phyloP scores from a whole-genome alignment of 306 rosid genomes.

The Mimosa bimucronata region DNA sequence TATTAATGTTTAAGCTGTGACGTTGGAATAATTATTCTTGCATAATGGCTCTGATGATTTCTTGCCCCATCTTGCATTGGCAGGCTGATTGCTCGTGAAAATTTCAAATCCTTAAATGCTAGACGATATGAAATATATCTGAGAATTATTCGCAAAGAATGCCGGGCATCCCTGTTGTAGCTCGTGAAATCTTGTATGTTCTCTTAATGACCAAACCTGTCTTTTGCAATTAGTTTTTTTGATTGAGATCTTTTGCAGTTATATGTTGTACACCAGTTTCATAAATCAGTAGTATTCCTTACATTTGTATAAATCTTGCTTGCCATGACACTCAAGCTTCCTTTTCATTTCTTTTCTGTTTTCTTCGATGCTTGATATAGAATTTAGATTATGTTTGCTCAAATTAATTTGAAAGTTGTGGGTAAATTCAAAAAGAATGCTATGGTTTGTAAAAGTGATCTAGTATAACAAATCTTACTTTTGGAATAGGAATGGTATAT shows the following conservation, averaged over 20 bases:
- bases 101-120: slow-evolving; percentile 19
- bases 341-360: background rate
- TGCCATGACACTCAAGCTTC: background rate
- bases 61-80: slow-evolving; percentile 19
- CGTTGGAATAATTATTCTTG: slow-evolving; percentile 4
- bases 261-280: background rate
- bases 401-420: background rate
- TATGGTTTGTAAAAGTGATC: background rate
- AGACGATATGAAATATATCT: slow-evolving; percentile 29
- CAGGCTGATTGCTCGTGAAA: slow-evolving; percentile 39
- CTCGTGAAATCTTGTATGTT: slow-evolving; percentile 54
- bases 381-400: background rate
- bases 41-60: slow-evolving; percentile 34
- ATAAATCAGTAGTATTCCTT: background rate
- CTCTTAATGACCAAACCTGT: slow-evolving; percentile 5
- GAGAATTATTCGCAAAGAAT: slow-evolving; percentile 39
- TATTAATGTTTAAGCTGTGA: slow-evolving; percentile 21
- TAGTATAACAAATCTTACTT: background rate
- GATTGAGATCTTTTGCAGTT: background rate
- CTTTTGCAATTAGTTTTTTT: background rate
- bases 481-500: background rate
- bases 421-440: background rate
- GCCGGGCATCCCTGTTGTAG: slow-evolving; percentile 50
- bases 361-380: background rate
- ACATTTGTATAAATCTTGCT: background rate